Evolutionary conservation across 2,329 filamentous ascomycete species (phyloP).

Genomic region (Ascochyta clinopodiicola): DNA sequence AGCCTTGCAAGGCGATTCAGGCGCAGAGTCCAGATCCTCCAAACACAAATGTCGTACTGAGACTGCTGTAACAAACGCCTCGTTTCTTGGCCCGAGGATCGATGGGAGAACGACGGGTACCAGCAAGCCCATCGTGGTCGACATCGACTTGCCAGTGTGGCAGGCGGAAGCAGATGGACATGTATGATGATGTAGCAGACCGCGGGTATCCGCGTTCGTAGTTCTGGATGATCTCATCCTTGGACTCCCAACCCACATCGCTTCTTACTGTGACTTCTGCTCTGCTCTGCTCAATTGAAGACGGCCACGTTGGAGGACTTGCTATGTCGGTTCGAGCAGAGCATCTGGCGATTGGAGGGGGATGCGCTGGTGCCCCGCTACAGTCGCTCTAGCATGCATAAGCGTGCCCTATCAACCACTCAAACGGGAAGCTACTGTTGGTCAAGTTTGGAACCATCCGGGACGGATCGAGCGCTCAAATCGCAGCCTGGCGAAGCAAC

Average conservation of each 20-base stretch:
- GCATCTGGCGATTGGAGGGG: conserved; percentile 23
- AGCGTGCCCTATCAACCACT: conserved; percentile 37
- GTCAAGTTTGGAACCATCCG: conserved; percentile 27
- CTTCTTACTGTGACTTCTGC: conserved; percentile 1
- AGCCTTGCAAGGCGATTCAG: conserved; percentile 16
- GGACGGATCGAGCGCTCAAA: conserved; percentile 41
- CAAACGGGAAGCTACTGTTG: conserved; percentile 30
- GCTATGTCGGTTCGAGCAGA: conserved; percentile 3
- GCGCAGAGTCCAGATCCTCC: conserved; percentile 7
- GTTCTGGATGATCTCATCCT: conserved; percentile 31
- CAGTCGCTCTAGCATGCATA: conserved; percentile 33
- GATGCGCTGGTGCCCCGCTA: conserved; percentile 30
- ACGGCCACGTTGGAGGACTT: conserved; percentile 31
- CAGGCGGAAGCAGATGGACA: conserved; percentile 11
- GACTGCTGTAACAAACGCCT: conserved; percentile 82
- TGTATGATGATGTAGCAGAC: conserved; percentile 23
- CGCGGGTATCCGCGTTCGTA: conserved; percentile 21
- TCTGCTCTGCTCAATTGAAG: conserved; percentile 24
- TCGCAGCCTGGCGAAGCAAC: conserved; percentile 42
- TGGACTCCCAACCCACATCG: conserved; percentile 7
- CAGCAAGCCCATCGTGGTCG: conserved; percentile 84
- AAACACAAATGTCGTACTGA: conserved; percentile 58
- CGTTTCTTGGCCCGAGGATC: conserved; percentile 72
- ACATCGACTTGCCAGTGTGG: conserved; percentile 73
- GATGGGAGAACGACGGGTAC: conserved; percentile 64